Percentiles rank a stretch among this genome's conserved stretches.
phyloP scores from a whole-genome alignment of 768 basidiomycete genomes.

The Pulveroboletus sp. region DNA sequence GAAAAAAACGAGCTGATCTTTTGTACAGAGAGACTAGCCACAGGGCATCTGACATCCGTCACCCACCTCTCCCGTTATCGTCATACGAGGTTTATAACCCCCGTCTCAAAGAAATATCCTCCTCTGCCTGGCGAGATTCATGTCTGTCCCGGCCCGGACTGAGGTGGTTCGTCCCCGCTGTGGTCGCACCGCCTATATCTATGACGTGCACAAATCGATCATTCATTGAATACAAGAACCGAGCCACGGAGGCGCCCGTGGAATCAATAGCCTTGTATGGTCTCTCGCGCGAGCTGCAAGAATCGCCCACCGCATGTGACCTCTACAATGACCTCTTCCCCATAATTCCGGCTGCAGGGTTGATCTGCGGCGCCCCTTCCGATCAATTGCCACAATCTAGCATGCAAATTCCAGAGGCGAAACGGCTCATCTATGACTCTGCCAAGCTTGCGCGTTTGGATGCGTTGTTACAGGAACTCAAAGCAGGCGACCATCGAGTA shows the following conservation, averaged over 20 bases:
- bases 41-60: conserved; percentile 17
- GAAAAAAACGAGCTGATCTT: conserved; percentile 6
- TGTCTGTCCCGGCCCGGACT: conserved; percentile 76
- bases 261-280: conserved; percentile 82
- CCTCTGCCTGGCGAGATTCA: conserved; percentile 63
- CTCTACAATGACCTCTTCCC: conserved; percentile 51
- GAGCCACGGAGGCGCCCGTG: conserved; percentile 60
- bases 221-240: conserved; percentile 68
- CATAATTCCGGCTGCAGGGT: conserved; percentile 59
- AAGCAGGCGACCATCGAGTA: conserved; percentile 88
- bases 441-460: conserved; percentile 94
- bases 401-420: conserved; percentile 93
- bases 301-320: conserved; percentile 50
- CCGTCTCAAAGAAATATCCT: conserved; percentile 57
- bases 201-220: conserved; percentile 71
- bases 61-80: conserved; percentile 12
- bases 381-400: conserved; percentile 76
- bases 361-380: conserved; percentile 59
- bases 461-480: conserved; percentile 84
- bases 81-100: conserved; percentile 40
- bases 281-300: conserved; percentile 60
- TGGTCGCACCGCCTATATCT: conserved; percentile 77
- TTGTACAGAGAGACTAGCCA: conserved; percentile 19
- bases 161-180: conserved; percentile 84
- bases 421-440: conserved; percentile 92